Base-by-base conservation (phyloP, 2,329 filamentous ascomycete species). In the Bipolaris cookei region DNA sequence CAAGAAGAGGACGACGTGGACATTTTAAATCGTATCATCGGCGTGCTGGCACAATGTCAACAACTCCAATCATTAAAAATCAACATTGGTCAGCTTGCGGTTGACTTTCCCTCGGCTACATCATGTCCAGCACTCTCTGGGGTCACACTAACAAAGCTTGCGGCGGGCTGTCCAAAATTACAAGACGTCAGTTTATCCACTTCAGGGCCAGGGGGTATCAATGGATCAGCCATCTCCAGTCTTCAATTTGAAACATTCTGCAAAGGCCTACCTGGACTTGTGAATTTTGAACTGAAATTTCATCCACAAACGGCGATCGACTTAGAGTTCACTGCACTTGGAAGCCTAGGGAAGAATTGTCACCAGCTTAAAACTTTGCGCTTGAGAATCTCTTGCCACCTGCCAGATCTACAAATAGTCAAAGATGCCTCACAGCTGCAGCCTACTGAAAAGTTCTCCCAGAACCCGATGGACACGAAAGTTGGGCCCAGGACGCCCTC, bases 201-300 rank as follows among this genome's bases (percentile, higher is more conserved):
- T 2, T 60, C 64, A 1, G 67, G 70, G 32, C 66, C 71, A 3
- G 67, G 66, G 30, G 64, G 67, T 1, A 69, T 76, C 14, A 65
- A 76, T 44, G 72, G 66, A 5, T 70, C 70, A 3, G 46, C 39
- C 5, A 70, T 75, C 2, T 67, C 66, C 10, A 63, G 56, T 16
- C 34, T 50, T 7, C 61, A 74, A 4, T 74, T 75, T 42, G 68
- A 71, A 18, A 43, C 39, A 2, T 74, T 75, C 37, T 74, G 71
- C 54, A 51, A 54, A 46, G 50, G 48, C 4, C 25, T 71, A 13
- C 67, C 71, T n/a, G 34, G 58, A 8, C 61, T 76, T 1, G 51
- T 54, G 14, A 62, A 56, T 16, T 50, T 76, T 14, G 65, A 49
- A 35, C 38, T 76, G 18, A 72, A 74, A 46, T 35, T 74, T 8